Evolutionary conservation across 805 yeast species (phyloP), one percentile per base, ranked within the genome.

Genomic region (Spathaspora boniae): DNA sequence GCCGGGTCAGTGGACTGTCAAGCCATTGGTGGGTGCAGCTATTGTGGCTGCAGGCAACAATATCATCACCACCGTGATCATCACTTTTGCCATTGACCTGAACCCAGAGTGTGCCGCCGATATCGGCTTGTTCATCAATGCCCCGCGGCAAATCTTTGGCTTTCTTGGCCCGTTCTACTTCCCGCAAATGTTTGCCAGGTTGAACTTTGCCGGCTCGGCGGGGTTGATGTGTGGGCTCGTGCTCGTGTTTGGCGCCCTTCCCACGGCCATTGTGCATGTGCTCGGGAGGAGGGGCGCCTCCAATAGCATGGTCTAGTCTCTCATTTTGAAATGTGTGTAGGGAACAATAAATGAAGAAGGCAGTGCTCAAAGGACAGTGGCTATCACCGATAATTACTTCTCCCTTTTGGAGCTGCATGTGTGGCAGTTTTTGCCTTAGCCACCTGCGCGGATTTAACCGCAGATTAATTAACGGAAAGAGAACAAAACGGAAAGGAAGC

Each of bases 81-180:
- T 49, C 17, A 46, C 58, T 4, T 53, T 45, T 34, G 34, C 46
- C 18, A 45, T 53, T 30, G 58, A 53, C 30, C 35, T 41, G 17
- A 36, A 38, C 16, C 49, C 48, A 26, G 11, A 19, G 2, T 24
- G 36, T 18, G 49, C 58, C 6, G 36, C 50, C 8, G 54, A 51
- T 19, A 33, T 44, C 12, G 51, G 55, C 7, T 36, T 48, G 19
- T 53, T 41, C 26, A 31, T 53, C 14, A 53, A 44, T 26, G 31
- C 51, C 23, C 33, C 44, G 23, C 40, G 58, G 29, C 55, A 50
- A 20, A 34, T 42, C 11, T 47, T 42, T 32, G 58, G 56, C 9
- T 53, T 53, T 29, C 30, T 49, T 15, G 58, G 57, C 6, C 58
- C 58, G 4, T 53, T 53, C 41, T 53, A 50, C 35, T 53, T 53